Evolutionary conservation across 179 eudicot genomes (phyloP).

Genomic region (Heliamphora pulchella): DNA sequence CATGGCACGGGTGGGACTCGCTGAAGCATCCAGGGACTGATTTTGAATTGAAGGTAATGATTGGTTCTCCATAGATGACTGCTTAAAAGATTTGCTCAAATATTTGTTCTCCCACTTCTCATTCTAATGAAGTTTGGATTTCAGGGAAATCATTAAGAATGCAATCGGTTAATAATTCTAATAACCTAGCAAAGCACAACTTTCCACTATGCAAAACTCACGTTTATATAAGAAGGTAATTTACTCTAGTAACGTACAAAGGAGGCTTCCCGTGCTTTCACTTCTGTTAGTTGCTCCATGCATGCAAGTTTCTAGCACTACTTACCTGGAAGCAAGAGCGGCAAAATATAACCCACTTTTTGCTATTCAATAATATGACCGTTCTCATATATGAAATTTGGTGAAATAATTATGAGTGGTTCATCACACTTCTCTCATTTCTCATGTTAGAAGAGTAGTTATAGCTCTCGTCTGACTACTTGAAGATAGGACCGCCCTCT

Average conservation of each 20-base stretch:
- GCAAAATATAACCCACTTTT: neutral
- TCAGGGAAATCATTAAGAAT: neutral
- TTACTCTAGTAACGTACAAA: neutral
- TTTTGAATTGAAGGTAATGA: neutral
- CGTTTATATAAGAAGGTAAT: neutral
- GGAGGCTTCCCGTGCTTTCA: constrained; percentile 3
- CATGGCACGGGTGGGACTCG: constrained; percentile 21
- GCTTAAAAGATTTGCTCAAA: constrained; percentile 7
- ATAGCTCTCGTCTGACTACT: neutral
- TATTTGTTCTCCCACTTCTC: neutral
- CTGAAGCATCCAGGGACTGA: neutral
- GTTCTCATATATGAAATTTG: neutral
- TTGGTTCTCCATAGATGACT: constrained; percentile 7
- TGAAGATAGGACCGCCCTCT: neutral
- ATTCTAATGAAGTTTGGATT: constrained; percentile 8
- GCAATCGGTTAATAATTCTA: neutral
- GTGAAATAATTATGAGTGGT: no score
- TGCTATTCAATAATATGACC: neutral
- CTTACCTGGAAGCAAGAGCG: constrained; percentile 6
- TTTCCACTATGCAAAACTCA: neutral
- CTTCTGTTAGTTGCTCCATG: constrained; percentile 4
- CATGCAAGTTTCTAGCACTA: neutral
- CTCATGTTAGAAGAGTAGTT: neutral
- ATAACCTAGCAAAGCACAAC: neutral
- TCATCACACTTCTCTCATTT: neutral